phyloP scores from a whole-genome alignment of 768 basidiomycete species.

The Kwoniella heveanensis region DNA sequence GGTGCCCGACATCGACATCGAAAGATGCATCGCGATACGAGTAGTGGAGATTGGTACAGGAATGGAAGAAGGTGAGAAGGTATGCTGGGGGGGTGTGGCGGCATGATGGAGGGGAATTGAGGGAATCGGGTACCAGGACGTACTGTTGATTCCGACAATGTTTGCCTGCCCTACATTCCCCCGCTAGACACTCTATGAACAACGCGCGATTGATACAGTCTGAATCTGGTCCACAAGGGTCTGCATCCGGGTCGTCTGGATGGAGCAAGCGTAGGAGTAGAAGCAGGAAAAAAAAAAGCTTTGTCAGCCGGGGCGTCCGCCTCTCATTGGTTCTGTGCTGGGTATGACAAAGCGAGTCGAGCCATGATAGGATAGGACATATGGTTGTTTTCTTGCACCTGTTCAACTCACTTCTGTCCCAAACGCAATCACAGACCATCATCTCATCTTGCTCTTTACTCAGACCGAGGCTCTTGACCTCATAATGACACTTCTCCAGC shows the following conservation, averaged over 20 bases:
- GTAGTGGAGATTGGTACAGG: too few relatives aligned
- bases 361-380: too few relatives aligned
- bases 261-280: too few relatives aligned
- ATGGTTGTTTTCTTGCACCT: too few relatives aligned
- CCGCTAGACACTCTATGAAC: conserved; percentile 91
- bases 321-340: too few relatives aligned
- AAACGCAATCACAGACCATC: conserved; percentile 92
- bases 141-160: conserved; percentile 94
- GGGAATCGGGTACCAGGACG: conserved; percentile 42
- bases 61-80: neutral
- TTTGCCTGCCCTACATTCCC: conserved; percentile 78
- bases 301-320: neutral
- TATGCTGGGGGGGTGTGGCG: neutral
- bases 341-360: too few relatives aligned
- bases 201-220: conserved; percentile 98
- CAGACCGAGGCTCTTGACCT: conserved; percentile 80
- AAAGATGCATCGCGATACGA: neutral
- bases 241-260: conserved; percentile 62
- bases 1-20: too few relatives aligned
- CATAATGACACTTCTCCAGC: conserved; percentile 78
- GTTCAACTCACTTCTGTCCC: conserved; percentile 79
- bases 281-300: too few relatives aligned
- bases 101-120: neutral
- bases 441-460: conserved; percentile 86
- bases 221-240: conserved; percentile 80